Percentiles rank a stretch among this genome's conserved stretches.
phyloP scores from a whole-genome alignment of 176 grass and related monocot species.

The Oryza punctata region DNA sequence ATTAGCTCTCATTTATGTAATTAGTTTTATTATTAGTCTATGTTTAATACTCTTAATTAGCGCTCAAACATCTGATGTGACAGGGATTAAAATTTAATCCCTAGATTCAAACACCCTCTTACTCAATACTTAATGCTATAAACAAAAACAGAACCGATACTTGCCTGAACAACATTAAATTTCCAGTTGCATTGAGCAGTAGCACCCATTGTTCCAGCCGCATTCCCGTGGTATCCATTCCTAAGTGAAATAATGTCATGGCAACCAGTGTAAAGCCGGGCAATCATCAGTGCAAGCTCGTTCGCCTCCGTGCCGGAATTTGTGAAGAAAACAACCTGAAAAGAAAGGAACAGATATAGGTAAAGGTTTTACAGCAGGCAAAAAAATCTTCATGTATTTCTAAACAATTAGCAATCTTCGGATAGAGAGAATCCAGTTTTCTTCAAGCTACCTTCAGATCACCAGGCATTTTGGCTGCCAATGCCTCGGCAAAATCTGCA shows the following conservation, averaged over 20 bases:
- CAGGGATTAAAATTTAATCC: too few species aligned
- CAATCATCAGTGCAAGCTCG: conserved; percentile 89
- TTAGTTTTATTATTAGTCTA: too few species aligned
- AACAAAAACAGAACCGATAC: not conserved
- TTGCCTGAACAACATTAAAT: conserved; percentile 87
- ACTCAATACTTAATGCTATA: not conserved
- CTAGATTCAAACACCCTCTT: too few species aligned
- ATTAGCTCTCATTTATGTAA: too few species aligned
- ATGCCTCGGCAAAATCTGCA: conserved; percentile 88
- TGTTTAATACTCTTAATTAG: too few species aligned
- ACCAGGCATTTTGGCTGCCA: conserved; percentile 82
- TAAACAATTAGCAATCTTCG: not conserved
- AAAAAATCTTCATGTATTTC: not conserved
- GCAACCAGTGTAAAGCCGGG: conserved; percentile 83
- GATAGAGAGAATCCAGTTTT: not conserved
- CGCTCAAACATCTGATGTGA: too few species aligned
- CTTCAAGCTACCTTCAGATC: conserved; percentile 64
- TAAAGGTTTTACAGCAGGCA: not conserved
- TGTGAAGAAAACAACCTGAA: conserved; percentile 96
- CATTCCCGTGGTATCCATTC: conserved; percentile 98
- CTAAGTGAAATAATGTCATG: conserved; percentile 92
- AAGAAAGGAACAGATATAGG: conserved; percentile 4
- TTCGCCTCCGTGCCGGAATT: conserved; percentile 97
- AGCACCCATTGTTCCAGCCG: conserved; percentile 89
- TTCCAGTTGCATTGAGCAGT: conserved; percentile 90